Conservation (phyloP, 2,329 filamentous ascomycete species). For the Exophiala xenobiotica region DNA sequence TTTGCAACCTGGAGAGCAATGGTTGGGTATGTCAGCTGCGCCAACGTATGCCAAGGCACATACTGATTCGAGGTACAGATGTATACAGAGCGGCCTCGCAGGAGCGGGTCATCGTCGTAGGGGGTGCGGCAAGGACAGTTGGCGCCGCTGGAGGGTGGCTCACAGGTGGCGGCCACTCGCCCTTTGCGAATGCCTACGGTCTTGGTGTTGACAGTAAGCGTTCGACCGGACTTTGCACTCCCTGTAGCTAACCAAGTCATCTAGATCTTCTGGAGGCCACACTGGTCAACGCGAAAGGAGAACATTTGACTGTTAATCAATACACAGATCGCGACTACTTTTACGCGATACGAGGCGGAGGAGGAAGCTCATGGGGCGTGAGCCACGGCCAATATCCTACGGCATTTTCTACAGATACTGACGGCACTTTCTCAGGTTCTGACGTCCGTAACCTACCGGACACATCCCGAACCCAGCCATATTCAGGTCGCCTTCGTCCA, state of each 20-base stretch:
- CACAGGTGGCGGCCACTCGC: constrained; percentile 33
- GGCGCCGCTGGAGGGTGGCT: constrained; percentile 34
- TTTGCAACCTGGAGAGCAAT: constrained; percentile 33
- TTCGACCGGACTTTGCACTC: too few relatives aligned
- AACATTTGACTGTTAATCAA: constrained; percentile 28
- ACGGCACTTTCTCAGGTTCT: constrained; percentile 22
- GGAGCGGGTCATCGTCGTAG: constrained; percentile 31
- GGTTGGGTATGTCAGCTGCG: constrained; percentile 25
- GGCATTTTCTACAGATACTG: background rate
- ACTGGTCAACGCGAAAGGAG: constrained; percentile 29
- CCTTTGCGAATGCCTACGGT: constrained; percentile 32
- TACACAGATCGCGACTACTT: constrained; percentile 33
- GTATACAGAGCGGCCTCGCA: constrained; percentile 31
- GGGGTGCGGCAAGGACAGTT: constrained; percentile 32
- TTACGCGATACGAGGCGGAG: constrained; percentile 32
- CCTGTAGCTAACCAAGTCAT: background rate
- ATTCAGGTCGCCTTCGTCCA: constrained; percentile 34
- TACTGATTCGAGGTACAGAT: constrained; percentile 14
- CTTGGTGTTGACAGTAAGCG: constrained; percentile 33
- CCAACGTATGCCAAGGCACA: too few relatives aligned
- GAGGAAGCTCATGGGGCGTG: constrained; percentile 33
- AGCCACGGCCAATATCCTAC: constrained; percentile 2
- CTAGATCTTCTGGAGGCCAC: constrained; percentile 31
- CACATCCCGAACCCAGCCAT: constrained; percentile 33
- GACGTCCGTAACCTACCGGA: constrained; percentile 30